Base-by-base conservation (phyloP, 768 basidiomycete genomes). In the Sarcomyxa edulis region DNA sequence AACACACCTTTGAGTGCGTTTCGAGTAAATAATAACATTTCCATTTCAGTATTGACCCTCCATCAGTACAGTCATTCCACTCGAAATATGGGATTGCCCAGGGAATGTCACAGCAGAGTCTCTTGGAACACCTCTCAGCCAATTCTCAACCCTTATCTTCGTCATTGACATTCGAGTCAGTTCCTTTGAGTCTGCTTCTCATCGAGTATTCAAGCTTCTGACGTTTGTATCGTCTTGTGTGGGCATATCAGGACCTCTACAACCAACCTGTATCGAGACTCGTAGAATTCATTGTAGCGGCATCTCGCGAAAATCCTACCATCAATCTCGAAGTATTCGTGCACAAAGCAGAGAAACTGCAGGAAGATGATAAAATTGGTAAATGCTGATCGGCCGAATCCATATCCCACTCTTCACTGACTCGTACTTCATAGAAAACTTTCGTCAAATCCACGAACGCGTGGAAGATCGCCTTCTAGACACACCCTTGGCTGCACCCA, bases 21-120 rank as follows among this genome's bases (percentile, higher is more conserved):
- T n/a, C n/a, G n/a, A n/a, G n/a, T n/a, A n/a, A n/a, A n/a, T n/a
- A n/a, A n/a, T n/a, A n/a, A n/a, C n/a, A n/a, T n/a, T n/a, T n/a
- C n/a, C 24, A 19, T 38, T 32, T 42, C 9, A 20, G 26, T 11
- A 26, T 20, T 12, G 5, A 35, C 9, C 37, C 20, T 39, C 20
- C 10, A 24, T 32, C 58, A 96, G 94, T 61, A 85, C 92, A 28
- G 80, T 95, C 46, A 81, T 96, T 45, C 90, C 92, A 1, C 75
- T 97, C 25, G 89, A 96, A 56, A 79, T 97, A 55, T 96, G 91
- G 91, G 93, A 96, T 54, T 90, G 91, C 50, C 95, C 94, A 0
- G 88, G 87, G 18, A 90, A 84, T 43, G 76, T 81, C 39, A 81
- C 89, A 4, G 74, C 84, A 9, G 84, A 91, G 16, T 75, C 80